These are phyloP conservation scores for Phalaenopsis hybrid DNA, from an alignment of 116 monocot species.

Conservation along the genomic window DNA sequence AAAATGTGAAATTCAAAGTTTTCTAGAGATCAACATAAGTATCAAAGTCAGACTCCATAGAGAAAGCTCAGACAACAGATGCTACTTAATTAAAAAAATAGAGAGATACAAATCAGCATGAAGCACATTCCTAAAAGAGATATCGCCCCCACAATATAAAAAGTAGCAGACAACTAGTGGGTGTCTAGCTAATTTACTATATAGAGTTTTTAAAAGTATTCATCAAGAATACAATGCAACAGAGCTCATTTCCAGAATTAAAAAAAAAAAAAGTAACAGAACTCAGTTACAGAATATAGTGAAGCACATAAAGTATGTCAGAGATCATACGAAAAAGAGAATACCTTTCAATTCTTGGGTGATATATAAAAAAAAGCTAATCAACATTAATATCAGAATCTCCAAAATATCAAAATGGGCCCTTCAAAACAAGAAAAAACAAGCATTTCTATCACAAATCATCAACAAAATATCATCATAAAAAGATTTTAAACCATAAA, in stretches of 20 bases:
- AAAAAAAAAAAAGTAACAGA: background rate
- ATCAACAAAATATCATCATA: background rate
- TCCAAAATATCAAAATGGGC: no score
- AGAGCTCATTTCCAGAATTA: no score
- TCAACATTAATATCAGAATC: no score
- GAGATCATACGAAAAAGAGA: background rate
- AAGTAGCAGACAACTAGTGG: background rate
- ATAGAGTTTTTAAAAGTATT: no score
- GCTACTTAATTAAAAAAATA: background rate
- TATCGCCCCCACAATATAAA: background rate
- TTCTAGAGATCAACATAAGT: background rate
- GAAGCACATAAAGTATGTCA: background rate
- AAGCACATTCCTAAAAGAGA: background rate
- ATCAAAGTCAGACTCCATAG: background rate
- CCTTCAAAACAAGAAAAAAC: no score
- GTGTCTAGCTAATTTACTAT: no score
- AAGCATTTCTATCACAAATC: no score
- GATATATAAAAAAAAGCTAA: no score
- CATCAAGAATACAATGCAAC: no score
- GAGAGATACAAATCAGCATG: background rate
- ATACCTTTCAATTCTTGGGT: background rate
- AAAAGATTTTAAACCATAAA: background rate
- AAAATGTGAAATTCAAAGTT: background rate
- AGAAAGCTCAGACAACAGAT: background rate
- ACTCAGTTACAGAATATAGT: background rate